A percentile compares a stretch with the other conserved stretches of the same genome.
Conservation (phyloP, 2,329 filamentous ascomycete genomes). For the Xylaria sp. region DNA sequence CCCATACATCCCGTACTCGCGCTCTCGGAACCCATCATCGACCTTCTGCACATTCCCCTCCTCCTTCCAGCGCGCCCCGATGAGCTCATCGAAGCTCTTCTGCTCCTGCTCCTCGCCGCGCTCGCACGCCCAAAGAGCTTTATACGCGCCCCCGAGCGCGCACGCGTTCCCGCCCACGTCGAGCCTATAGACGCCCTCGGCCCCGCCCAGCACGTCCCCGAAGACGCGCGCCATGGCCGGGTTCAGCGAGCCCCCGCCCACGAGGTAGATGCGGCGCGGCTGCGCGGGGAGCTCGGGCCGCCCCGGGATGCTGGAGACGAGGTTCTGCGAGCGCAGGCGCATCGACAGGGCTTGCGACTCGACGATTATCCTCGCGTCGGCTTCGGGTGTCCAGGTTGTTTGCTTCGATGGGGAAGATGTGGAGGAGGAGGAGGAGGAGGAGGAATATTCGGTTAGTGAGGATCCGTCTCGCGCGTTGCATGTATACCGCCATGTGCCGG, state of each 20-base stretch:
- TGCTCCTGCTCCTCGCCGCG: slow-evolving; percentile 53
- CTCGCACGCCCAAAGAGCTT: slow-evolving; percentile 93
- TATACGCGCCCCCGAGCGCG: slow-evolving; percentile 92
- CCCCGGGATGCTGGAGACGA: slow-evolving; percentile 69
- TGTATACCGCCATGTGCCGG: slow-evolving; percentile 88
- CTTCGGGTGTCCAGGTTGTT: slow-evolving; percentile 66
- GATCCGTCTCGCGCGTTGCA: slow-evolving; percentile 67
- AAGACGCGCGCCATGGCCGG: slow-evolving; percentile 86
- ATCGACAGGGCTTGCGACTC: slow-evolving; percentile 96
- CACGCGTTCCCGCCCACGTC: slow-evolving; percentile 97
- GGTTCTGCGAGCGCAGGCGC: slow-evolving; percentile 81
- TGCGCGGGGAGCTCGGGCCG: slow-evolving; percentile 64
- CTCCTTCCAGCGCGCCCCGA: slow-evolving; percentile 87
- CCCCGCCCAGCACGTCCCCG: slow-evolving; percentile 87
- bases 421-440: slow-evolving; percentile 19
- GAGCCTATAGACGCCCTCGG: slow-evolving; percentile 90
- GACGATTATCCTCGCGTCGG: slow-evolving; percentile 87
- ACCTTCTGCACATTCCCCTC: slow-evolving; percentile 84
- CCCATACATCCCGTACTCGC: slow-evolving; percentile 81
- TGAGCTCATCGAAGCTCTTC: slow-evolving; percentile 87
- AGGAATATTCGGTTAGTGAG: slow-evolving; percentile 55
- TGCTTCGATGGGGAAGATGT: slow-evolving; percentile 14
- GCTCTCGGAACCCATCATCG: slow-evolving; percentile 80
- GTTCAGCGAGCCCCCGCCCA: slow-evolving; percentile 91
- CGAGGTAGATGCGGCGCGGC: slow-evolving; percentile 62